phyloP scores from a whole-genome alignment of 257 asterid species.

The Penstemon davidsonii region DNA sequence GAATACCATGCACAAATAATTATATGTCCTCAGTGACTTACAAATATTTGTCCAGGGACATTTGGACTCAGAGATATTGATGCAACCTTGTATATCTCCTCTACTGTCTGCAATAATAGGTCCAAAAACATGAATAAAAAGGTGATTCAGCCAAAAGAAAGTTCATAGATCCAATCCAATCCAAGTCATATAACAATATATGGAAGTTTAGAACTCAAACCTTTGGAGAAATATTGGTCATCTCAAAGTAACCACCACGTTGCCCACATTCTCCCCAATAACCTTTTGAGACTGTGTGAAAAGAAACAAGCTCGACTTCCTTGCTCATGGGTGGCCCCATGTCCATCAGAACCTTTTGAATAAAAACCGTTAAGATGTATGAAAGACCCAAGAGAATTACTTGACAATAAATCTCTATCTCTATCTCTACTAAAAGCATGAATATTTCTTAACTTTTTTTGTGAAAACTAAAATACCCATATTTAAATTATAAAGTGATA shows the following conservation, averaged over 20 bases:
- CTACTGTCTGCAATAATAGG: slow-evolving; percentile 65
- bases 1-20: not conserved
- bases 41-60: slow-evolving; percentile 96
- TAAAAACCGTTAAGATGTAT: not conserved
- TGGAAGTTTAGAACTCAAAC: slow-evolving; percentile 38
- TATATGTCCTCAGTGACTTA: slow-evolving; percentile 37
- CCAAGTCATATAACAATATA: not conserved
- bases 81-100: slow-evolving; percentile 97
- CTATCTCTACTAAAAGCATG: too few species aligned
- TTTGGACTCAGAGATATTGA: slow-evolving; percentile 95
- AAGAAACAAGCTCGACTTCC: slow-evolving; percentile 83
- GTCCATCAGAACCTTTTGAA: slow-evolving; percentile 72
- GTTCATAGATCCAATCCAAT: not conserved
- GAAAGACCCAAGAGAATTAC: slow-evolving; percentile 4
- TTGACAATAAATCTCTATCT: not conserved
- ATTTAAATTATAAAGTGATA: too few species aligned
- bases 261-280: slow-evolving; percentile 99
- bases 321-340: slow-evolving; percentile 89
- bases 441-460: too few species aligned
- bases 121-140: not conserved
- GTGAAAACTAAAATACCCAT: too few species aligned
- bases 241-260: slow-evolving; percentile 98
- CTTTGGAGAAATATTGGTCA: slow-evolving; percentile 90
- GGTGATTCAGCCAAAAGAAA: not conserved
- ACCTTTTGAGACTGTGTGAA: slow-evolving; percentile 97